Evolutionary conservation across 1,139 yeast species (phyloP), one percentile per base, ranked within the genome.

Genomic region (Geotrichum restrictum): DNA sequence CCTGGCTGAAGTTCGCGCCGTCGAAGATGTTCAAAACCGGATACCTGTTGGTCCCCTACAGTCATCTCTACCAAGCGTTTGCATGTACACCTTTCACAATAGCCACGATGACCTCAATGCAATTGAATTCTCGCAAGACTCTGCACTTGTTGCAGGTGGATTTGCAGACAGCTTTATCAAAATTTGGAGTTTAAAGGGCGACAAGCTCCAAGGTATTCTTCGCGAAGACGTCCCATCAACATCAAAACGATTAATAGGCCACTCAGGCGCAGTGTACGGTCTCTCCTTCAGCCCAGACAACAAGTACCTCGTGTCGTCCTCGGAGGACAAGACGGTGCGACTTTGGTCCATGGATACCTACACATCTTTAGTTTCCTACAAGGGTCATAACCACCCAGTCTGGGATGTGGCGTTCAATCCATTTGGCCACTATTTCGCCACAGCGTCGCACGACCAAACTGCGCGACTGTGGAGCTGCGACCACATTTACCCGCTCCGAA

Each of bases 391-490:
- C 62, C 95, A 88, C 61, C 98, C 98, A 1, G 85, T 94, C 27
- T 94, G 98, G 98, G 98, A 94, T 66, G 97, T 93, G 3, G 80
- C 85, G 61, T 93, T 89, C 64, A 84, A 95, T 3, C 98, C 98
- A 1, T 74, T 87, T 64, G 98, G 98, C 1, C 98, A 93, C 70
- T 94, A 94, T 71, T 94, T 94, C 70, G 97, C 95, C 10, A 89
- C 97, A 0, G 97, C 95, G 0, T 88, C 97, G 3, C 97, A 91
- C 65, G 99, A 94, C 66, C 97, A 91, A 68, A 94, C 98, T 0
- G 98, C 98, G 0, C 77, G 98, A 58, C 74, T 94, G 57, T 94
- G 99, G 99, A 91, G 96, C 37, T 89, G 96, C 58, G 98, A 94
- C 68, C 99, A 94, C 70, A 91, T 94, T 45, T 91, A 93, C 67